phyloP scores from a whole-genome alignment of 441 rosid genomes.

The Erysimum pusillum region DNA sequence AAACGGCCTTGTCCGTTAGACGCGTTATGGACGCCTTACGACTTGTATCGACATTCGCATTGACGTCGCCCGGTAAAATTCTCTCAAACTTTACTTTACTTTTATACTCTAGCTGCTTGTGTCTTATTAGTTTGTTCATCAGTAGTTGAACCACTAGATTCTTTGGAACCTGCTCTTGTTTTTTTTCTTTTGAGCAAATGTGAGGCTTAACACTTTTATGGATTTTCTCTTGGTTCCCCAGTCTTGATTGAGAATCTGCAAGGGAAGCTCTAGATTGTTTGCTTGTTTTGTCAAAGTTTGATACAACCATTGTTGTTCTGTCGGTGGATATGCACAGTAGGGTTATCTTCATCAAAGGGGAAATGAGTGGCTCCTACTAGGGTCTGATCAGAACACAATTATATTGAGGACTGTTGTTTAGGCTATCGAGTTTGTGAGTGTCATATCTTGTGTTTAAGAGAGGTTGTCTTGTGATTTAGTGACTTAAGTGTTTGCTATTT shows the following conservation, averaged over 20 bases:
- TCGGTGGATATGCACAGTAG: constrained; percentile 41
- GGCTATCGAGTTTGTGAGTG: not conserved
- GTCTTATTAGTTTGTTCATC: constrained; percentile 31
- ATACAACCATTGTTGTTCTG: constrained; percentile 37
- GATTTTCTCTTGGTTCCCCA: not conserved
- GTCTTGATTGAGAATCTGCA: constrained; percentile 20
- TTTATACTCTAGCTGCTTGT: constrained; percentile 7
- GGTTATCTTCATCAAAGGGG: not conserved
- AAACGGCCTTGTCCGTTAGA: constrained; percentile 80
- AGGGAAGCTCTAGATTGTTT: constrained; percentile 36
- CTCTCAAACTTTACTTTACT: not conserved
- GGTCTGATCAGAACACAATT: constrained; percentile 23
- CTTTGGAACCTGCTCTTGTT: constrained; percentile 21
- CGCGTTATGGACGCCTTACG: constrained; percentile 80
- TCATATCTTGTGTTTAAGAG: constrained; percentile 7
- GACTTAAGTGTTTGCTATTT: not conserved
- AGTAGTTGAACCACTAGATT: constrained; percentile 40
- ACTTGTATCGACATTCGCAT: constrained; percentile 62
- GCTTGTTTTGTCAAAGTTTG: constrained; percentile 20
- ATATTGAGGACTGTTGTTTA: constrained; percentile 28
- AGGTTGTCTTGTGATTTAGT: not conserved
- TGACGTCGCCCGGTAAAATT: constrained; percentile 26
- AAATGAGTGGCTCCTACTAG: constrained; percentile 37
- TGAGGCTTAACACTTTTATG: constrained; percentile 31
- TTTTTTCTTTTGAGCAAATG: not conserved